Conservation (phyloP, 768 basidiomycete genomes). For the Pulveroboletus sp. region DNA sequence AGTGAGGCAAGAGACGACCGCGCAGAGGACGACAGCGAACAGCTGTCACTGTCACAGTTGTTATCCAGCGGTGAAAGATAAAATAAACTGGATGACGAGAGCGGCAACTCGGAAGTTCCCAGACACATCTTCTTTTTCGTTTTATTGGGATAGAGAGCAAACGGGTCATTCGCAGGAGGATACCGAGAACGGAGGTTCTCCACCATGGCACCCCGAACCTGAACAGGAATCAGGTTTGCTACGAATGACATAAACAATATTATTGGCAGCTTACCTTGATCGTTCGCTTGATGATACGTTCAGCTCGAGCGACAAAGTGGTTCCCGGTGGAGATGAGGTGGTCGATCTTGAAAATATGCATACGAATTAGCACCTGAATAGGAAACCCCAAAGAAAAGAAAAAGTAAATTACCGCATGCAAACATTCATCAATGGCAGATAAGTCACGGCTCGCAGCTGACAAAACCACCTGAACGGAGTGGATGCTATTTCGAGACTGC, state of each 20-base stretch:
- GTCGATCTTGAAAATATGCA: constrained; percentile 42
- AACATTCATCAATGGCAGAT: constrained; percentile 48
- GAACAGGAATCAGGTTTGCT: constrained; percentile 3
- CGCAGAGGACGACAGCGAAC: constrained; percentile 26
- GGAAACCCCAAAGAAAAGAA: constrained; percentile 8
- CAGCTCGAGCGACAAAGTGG: constrained; percentile 56
- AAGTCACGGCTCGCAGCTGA: constrained; percentile 57
- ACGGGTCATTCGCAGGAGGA: constrained; percentile 16
- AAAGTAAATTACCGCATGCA: constrained; percentile 49
- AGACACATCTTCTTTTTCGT: constrained; percentile 1
- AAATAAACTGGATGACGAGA: constrained; percentile 10
- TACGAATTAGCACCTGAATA: constrained; percentile 6
- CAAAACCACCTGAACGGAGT: constrained; percentile 47
- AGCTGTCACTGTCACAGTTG: constrained; percentile 7
- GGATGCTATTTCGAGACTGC: constrained; percentile 37
- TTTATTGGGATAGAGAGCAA: constrained; percentile 16
- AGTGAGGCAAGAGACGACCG: constrained; percentile 44
- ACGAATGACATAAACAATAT: background rate
- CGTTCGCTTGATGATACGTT: constrained; percentile 53
- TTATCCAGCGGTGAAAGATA: constrained; percentile 22
- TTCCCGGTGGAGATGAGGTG: constrained; percentile 52
- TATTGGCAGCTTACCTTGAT: constrained; percentile 43
- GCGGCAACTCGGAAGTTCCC: background rate
- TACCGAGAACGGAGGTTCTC: constrained; percentile 38
- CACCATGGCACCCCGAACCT: constrained; percentile 53